phyloP scores from a whole-genome alignment of 2,329 filamentous ascomycete species.

The Pseudogymnoascus sp. region DNA sequence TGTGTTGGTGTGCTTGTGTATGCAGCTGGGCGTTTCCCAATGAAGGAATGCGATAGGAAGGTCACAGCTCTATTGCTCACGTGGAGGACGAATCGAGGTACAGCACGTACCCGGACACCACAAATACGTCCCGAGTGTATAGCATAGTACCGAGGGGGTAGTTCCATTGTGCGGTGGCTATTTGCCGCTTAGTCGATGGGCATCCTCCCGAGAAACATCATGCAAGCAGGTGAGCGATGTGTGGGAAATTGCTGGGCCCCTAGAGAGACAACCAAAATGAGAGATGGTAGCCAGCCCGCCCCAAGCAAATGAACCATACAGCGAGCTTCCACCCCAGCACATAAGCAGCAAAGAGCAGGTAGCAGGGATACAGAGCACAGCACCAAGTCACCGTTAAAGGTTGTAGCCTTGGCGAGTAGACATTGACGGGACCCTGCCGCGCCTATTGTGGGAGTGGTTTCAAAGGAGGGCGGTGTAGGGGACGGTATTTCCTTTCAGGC shows the following conservation, averaged over 20 bases:
- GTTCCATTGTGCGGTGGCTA: not conserved
- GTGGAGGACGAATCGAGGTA: conserved; percentile 3
- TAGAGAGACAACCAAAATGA: not conserved
- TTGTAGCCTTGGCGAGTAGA: not conserved
- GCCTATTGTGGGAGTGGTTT: not conserved
- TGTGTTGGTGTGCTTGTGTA: not conserved
- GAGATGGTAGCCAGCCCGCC: not conserved
- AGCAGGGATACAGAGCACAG: not conserved
- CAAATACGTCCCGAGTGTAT: not conserved
- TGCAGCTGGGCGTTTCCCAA: conserved; percentile 6
- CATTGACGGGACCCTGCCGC: not conserved
- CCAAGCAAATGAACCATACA: not conserved
- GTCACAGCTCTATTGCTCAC: conserved; percentile 3
- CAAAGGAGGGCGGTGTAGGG: not conserved
- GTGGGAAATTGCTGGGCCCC: not conserved
- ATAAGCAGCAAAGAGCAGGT: not conserved
- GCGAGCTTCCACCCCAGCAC: too few species aligned
- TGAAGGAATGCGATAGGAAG: not conserved
- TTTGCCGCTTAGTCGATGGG: not conserved
- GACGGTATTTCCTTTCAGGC: not conserved
- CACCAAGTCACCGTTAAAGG: not conserved
- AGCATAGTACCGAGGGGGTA: not conserved
- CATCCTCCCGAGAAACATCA: not conserved
- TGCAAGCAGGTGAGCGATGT: not conserved
- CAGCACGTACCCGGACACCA: not conserved